Evolutionary conservation across 1,139 yeast genomes (phyloP), one percentile per base, ranked within the genome.

Genomic region (Debaryomyces coudertii): DNA sequence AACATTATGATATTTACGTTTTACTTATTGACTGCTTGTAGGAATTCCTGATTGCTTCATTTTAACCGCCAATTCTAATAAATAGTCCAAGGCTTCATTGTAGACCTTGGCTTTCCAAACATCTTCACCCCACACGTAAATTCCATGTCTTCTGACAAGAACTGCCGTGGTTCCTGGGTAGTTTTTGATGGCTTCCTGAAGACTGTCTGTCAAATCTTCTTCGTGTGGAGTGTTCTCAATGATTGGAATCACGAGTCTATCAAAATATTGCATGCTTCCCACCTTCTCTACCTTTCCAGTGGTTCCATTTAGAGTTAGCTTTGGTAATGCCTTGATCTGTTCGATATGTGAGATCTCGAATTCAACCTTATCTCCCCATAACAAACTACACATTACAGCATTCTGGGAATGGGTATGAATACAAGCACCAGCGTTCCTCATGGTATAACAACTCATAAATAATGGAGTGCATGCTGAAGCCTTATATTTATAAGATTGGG

Each of bases 381-480:
- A 64, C 53, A 89, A 65, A 0, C 96, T 83, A 40, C 83, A 81
- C 83, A 92, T 75, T 1, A 92, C 97, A 0, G 98, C 96, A 47
- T 76, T 77, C 59, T 87, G 95, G 0, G 97, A 90, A 63, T 92
- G 98, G 0, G 98, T 92, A 65, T 92, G 98, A 50, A 92, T 90
- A 64, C 96, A 89, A 1, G 97, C 97, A 8, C 96, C 96, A 1
- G 96, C 95, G 47, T 79, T 77, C 54, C 93, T 74, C 68, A 80
- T 63, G 29, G 75, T 79, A 66, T 86, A 90, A 45, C 93, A 84
- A 44, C 92, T 82, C 69, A 87, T 65, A 66, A 92, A 92, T 46
- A 92, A 69, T 9, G 97, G 97, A 0, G 97, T 90, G 60, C 97
- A 92, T 1, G 97, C 96, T 31, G 95, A 86, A 14, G 96, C 96